Evolutionary conservation across 73 alveolate genomes (phyloP).

Genomic region (Stentor roeselii): DNA sequence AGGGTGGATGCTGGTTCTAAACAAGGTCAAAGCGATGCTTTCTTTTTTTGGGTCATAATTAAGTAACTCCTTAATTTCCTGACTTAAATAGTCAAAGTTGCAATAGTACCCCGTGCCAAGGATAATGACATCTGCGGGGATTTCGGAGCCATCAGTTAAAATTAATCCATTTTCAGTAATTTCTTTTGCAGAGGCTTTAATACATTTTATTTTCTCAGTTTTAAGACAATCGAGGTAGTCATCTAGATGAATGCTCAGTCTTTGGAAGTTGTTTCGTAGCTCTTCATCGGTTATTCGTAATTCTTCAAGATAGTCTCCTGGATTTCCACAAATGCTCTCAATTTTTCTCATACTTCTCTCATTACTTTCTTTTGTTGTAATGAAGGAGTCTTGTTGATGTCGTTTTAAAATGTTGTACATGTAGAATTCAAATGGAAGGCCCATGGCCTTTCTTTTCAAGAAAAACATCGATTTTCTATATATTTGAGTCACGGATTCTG

Average conservation of each 20-base stretch:
- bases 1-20: not conserved
- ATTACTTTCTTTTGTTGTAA: too few species aligned
- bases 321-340: too few species aligned
- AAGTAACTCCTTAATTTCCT: not conserved
- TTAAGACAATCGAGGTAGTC: too few species aligned
- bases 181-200: too few species aligned
- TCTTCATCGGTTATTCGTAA: too few species aligned
- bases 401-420: too few species aligned
- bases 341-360: too few species aligned
- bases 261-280: too few species aligned
- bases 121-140: not conserved
- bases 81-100: not conserved
- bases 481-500: not conserved
- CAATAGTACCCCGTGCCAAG: not conserved
- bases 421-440: not conserved
- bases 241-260: too few species aligned
- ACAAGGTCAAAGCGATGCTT: not conserved
- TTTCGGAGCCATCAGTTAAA: not conserved
- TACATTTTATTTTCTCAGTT: too few species aligned
- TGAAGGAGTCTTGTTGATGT: too few species aligned
- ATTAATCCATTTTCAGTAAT: not conserved
- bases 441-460: not conserved
- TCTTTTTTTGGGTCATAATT: not conserved
- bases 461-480: not conserved
- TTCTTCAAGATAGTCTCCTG: too few species aligned